Conservation (phyloP, 768 basidiomycete genomes). For the Lactifluus subvellereus region DNA sequence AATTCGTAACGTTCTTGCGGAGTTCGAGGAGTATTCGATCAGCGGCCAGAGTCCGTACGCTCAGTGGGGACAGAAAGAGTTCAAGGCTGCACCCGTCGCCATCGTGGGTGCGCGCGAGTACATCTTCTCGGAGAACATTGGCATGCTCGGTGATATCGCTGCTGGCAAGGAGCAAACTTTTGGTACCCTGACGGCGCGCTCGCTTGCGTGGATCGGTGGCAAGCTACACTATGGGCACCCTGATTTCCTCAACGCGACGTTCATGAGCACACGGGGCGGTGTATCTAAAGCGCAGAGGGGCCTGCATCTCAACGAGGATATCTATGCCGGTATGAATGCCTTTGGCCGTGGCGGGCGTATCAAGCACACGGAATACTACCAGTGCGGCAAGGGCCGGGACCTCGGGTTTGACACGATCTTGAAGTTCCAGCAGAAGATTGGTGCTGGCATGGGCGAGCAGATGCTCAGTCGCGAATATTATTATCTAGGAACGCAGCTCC, state of each 20-base stretch:
- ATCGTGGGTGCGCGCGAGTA: conserved; percentile 99
- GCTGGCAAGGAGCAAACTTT: conserved; percentile 99
- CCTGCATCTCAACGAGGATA: conserved; percentile 98
- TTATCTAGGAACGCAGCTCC: conserved; percentile 95
- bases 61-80: conserved; percentile 83
- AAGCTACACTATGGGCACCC: conserved; percentile 99
- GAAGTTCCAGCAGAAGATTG: conserved; percentile 99
- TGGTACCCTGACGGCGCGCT: conserved; percentile 93
- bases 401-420: conserved; percentile 98
- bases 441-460: conserved; percentile 99
- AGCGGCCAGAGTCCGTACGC: conserved; percentile 89
- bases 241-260: conserved; percentile 96
- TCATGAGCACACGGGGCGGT: conserved; percentile 98
- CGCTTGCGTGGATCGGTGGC: conserved; percentile 95
- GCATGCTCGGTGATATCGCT: conserved; percentile 96
- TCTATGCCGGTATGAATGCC: conserved; percentile 98
- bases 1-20: conserved; percentile 95
- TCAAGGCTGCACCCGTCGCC: conserved; percentile 83
- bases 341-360: conserved; percentile 95
- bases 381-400: conserved; percentile 98
- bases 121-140: conserved; percentile 99
- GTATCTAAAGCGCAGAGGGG: conserved; percentile 99
- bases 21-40: conserved; percentile 90
- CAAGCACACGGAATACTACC: conserved; percentile 99
- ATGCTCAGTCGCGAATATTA: conserved; percentile 99